A percentile compares a stretch with the other conserved stretches of the same genome.
Evolutionary conservation across 805 yeast species (phyloP).

Genomic region (Pichia nanzhaoensis): DNA sequence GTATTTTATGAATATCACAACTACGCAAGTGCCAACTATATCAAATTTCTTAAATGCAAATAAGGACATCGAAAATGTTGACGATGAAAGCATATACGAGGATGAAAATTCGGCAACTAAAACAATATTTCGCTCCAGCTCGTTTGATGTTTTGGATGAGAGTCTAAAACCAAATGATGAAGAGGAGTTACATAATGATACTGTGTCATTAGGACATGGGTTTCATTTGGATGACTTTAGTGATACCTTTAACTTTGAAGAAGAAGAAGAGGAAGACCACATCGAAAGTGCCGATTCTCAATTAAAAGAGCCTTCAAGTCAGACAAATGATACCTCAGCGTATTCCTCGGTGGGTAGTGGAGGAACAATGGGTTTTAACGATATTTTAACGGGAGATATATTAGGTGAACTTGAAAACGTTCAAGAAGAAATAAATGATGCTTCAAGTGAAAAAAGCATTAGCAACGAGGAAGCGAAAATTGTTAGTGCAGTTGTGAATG

Average conservation of each 20-base stretch:
- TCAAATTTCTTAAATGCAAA: neutral
- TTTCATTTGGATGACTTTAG: constrained; percentile 7
- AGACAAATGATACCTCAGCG: neutral
- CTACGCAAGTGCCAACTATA: neutral
- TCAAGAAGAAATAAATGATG: neutral
- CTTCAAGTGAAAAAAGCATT: neutral
- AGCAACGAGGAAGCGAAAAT: constrained; percentile 6
- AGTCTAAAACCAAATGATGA: neutral
- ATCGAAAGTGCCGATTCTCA: neutral
- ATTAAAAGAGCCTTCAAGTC: neutral
- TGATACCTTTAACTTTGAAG: constrained; percentile 4
- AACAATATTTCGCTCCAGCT: constrained; percentile 11
- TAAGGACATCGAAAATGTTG: neutral
- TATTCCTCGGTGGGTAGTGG: constrained; percentile 1
- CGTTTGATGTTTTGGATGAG: constrained; percentile 7
- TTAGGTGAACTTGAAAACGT: neutral
- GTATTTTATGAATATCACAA: no score
- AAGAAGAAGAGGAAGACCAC: neutral
- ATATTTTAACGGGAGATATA: constrained; percentile 5
- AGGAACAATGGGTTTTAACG: constrained; percentile 4
- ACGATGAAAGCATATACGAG: constrained; percentile 12
- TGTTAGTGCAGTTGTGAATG: constrained; percentile 7
- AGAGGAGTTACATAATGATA: no score
- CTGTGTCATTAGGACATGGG: neutral
- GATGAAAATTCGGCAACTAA: constrained; percentile 7